These are phyloP conservation scores for Cryptococcus jaspeensis DNA, from an alignment of 1,284 basidiomycete genomes.

Conservation along the genomic window DNA sequence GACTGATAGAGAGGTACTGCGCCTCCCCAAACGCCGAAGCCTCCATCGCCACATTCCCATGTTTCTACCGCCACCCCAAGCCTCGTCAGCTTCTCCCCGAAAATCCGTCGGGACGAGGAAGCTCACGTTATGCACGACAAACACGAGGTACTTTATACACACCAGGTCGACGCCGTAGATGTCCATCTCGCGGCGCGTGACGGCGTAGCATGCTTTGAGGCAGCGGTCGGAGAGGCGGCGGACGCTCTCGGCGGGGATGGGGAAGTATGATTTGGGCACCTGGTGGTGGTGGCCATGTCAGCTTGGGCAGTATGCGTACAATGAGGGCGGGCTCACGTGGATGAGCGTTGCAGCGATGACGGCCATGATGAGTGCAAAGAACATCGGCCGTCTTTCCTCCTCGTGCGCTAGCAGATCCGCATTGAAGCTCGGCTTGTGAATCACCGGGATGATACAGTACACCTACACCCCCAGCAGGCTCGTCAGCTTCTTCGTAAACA, in stretches of 20 bases:
- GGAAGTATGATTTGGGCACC: slow-evolving; percentile 25
- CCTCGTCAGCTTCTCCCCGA: background rate
- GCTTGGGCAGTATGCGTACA: background rate
- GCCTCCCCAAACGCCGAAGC: slow-evolving; percentile 25
- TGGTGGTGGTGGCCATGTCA: background rate
- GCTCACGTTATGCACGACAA: slow-evolving; percentile 27
- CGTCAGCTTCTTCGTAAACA: background rate
- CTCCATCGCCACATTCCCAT: slow-evolving; percentile 23
- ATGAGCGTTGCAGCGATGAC: slow-evolving; percentile 28
- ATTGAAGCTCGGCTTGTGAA: slow-evolving; percentile 27
- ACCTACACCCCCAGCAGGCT: slow-evolving; percentile 7
- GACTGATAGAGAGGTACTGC: slow-evolving; percentile 19
- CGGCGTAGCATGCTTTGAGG: slow-evolving; percentile 19
- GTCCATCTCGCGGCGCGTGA: slow-evolving; percentile 22
- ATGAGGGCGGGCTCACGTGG: slow-evolving; percentile 15
- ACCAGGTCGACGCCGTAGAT: slow-evolving; percentile 18
- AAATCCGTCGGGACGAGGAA: background rate
- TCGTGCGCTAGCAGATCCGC: slow-evolving; percentile 20
- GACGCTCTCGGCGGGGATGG: slow-evolving; percentile 21
- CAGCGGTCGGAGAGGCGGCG: slow-evolving; percentile 22
- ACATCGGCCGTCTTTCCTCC: slow-evolving; percentile 24
- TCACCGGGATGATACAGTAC: slow-evolving; percentile 27
- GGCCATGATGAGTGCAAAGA: slow-evolving; percentile 29
- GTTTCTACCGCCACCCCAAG: slow-evolving; percentile 14
- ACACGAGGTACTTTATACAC: slow-evolving; percentile 25